A percentile compares a stretch with the other conserved stretches of the same genome.
These are phyloP conservation scores for Phyllosticta citriasiana DNA, from an alignment of 2,329 filamentous ascomycete species.

Conservation along the genomic window DNA sequence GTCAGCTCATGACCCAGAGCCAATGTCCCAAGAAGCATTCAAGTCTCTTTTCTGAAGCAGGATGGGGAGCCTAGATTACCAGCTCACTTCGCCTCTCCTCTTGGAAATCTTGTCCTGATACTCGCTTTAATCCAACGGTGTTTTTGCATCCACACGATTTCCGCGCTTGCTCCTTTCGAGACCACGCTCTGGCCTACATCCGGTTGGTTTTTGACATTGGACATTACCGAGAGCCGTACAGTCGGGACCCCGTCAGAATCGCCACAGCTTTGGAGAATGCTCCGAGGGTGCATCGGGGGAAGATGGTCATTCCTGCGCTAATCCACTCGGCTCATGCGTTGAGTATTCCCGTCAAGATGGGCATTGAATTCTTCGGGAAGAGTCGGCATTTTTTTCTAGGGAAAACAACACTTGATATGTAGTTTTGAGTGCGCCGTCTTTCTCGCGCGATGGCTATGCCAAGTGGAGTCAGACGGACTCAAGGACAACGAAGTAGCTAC, in stretches of 20 bases:
- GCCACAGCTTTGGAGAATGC: conserved; percentile 29
- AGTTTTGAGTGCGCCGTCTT: conserved; percentile 46
- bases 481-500: conserved; percentile 12
- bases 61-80: conserved; percentile 12
- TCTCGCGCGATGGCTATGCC: conserved; percentile 41
- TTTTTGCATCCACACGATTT: conserved; percentile 20
- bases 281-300: conserved; percentile 37
- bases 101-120: conserved; percentile 23
- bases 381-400: conserved; percentile 49
- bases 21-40: conserved; percentile 21
- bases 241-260: conserved; percentile 33
- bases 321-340: conserved; percentile 46
- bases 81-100: conserved; percentile 20
- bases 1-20: conserved; percentile 18
- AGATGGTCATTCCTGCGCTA: conserved; percentile 40
- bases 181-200: conserved; percentile 35
- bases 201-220: conserved; percentile 39
- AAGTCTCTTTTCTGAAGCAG: conserved; percentile 17
- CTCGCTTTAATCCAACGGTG: conserved; percentile 22
- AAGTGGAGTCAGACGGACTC: conserved; percentile 14
- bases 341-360: conserved; percentile 46
- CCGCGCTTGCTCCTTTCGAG: conserved; percentile 16
- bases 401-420: conserved; percentile 46
- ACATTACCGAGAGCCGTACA: conserved; percentile 34
- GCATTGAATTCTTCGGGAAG: conserved; percentile 44